phyloP scores from a whole-genome alignment of 1,284 basidiomycete species.

The Ceratobasidium theobromae region DNA sequence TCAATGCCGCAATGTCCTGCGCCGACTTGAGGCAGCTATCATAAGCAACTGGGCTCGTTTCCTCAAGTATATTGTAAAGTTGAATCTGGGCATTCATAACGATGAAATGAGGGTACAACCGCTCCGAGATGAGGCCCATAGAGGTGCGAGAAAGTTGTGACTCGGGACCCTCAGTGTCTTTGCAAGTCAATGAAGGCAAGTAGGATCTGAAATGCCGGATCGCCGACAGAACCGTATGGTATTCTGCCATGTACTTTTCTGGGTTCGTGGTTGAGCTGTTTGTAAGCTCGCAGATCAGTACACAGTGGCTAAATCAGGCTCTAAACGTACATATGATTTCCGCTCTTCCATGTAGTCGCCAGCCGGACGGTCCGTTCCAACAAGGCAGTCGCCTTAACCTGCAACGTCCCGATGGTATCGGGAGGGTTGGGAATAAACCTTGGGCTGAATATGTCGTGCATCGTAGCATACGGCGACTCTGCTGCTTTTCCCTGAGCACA shows the following conservation, averaged over 20 bases:
- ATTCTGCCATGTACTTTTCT: conserved; percentile 12
- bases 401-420: conserved; percentile 5
- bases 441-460: conserved; percentile 9
- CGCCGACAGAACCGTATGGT: background rate
- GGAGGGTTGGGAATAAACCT: background rate
- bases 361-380: conserved; percentile 25
- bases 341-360: conserved; percentile 10
- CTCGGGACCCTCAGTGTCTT: background rate
- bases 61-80: conserved; percentile 14
- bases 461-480: conserved; percentile 2
- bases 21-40: background rate
- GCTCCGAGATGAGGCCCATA: conserved; percentile 10
- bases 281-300: background rate
- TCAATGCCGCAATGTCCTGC: background rate
- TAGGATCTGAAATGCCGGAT: conserved; percentile 18
- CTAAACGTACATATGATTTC: conserved; percentile 1
- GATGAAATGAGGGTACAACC: conserved; percentile 16
- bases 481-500: background rate
- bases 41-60: background rate
- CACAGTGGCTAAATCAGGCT: too few species aligned
- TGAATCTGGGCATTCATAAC: conserved; percentile 12
- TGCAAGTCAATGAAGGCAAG: background rate
- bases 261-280: conserved; percentile 1
- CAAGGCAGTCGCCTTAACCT: conserved; percentile 16
- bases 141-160: background rate